Evolutionary conservation across 306 rosid genomes (phyloP).

Genomic region (Cercis canadensis): DNA sequence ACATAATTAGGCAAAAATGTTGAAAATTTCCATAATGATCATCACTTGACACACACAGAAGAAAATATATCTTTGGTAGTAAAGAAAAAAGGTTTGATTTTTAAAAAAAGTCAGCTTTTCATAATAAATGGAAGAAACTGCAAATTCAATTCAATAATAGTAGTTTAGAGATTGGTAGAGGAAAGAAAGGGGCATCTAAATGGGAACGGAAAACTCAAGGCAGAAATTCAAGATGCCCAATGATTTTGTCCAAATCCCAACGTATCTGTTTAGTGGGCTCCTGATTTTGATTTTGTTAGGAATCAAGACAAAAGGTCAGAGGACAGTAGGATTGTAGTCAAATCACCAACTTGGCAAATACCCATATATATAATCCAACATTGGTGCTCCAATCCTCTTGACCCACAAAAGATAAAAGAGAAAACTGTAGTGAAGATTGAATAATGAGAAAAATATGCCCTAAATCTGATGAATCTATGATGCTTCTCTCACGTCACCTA

Average conservation of each 20-base stretch:
- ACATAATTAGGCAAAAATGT: too few relatives aligned
- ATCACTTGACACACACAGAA: too few relatives aligned
- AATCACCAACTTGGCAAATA: conserved; percentile 37
- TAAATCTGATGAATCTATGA: conserved; percentile 41
- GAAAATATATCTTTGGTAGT: too few relatives aligned
- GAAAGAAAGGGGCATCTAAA: background rate
- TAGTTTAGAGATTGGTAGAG: background rate
- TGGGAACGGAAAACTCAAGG: conserved; percentile 4
- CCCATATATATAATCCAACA: conserved; percentile 22
- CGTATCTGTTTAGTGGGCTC: conserved; percentile 46
- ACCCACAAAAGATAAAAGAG: conserved; percentile 22
- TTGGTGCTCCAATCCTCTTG: conserved; percentile 2
- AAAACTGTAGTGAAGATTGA: too few relatives aligned
- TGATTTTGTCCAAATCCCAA: conserved; percentile 51
- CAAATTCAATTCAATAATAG: background rate
- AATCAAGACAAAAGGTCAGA: conserved; percentile 37
- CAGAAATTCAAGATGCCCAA: conserved; percentile 31
- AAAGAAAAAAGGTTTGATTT: too few relatives aligned
- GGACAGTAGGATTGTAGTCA: conserved; percentile 35
- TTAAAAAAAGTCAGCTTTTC: background rate
- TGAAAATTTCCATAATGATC: too few relatives aligned
- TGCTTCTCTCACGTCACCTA: conserved; percentile 51
- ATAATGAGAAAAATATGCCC: background rate
- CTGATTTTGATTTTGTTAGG: conserved; percentile 48
- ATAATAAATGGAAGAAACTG: background rate